These are phyloP conservation scores for Trichophyton simii DNA, from an alignment of 2,329 filamentous ascomycete species.

Conservation along the genomic window DNA sequence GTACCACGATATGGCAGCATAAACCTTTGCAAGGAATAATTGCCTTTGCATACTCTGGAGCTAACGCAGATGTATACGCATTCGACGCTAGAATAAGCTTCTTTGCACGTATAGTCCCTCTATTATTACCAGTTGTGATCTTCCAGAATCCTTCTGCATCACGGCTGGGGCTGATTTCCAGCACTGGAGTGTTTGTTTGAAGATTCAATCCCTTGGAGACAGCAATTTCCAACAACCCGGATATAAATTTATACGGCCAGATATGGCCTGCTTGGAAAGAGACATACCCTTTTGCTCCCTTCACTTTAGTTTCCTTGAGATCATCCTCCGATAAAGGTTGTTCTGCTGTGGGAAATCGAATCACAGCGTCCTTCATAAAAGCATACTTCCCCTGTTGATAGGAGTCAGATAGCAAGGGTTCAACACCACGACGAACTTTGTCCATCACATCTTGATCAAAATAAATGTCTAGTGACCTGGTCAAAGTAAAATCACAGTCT, in stretches of 20 bases:
- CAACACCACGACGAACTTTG: conserved; percentile 20
- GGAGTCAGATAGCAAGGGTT: conserved; percentile 17
- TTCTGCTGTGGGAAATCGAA: background rate
- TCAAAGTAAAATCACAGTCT: conserved; percentile 33
- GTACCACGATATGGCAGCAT: conserved; percentile 24
- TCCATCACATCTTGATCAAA: conserved; percentile 23
- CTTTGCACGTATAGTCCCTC: conserved; percentile 52
- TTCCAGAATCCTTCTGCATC: conserved; percentile 38
- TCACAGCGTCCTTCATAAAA: conserved; percentile 18
- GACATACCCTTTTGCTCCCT: conserved; percentile 25
- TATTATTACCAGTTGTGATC: conserved; percentile 45
- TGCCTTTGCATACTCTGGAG: conserved; percentile 55
- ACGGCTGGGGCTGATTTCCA: conserved; percentile 18
- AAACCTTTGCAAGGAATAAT: conserved; percentile 63
- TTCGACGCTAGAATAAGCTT: conserved; percentile 70
- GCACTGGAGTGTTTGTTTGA: conserved; percentile 42
- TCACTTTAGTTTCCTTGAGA: conserved; percentile 25
- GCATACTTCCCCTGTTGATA: conserved; percentile 20
- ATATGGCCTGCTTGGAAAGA: conserved; percentile 23
- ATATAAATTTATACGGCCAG: conserved; percentile 67
- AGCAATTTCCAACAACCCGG: conserved; percentile 54
- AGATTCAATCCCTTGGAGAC: conserved; percentile 37
- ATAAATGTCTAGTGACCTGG: conserved; percentile 29
- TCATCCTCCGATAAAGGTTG: background rate
- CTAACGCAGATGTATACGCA: conserved; percentile 64